Base-by-base conservation (phyloP, 2,329 filamentous ascomycete species). In the Hyphodiscus sp. region DNA sequence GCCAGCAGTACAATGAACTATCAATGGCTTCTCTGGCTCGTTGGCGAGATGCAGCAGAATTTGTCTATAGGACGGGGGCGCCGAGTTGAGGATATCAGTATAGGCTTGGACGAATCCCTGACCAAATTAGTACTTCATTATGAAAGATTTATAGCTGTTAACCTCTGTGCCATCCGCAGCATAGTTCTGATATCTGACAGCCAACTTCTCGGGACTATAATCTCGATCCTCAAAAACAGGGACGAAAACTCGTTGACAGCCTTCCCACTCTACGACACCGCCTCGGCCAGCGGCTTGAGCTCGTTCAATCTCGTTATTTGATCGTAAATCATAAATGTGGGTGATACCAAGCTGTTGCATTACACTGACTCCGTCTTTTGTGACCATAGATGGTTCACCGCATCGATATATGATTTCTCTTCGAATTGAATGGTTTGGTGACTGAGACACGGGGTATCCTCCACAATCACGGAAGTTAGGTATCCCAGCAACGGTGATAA, bases 1-100 rank as follows among this genome's bases (percentile, higher is more conserved):
- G 13, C 87, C 87, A 0, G 85, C 86, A 0, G 86, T 87, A 68
- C 87, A 91, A 65, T 91, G 86, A 8, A 90, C 72, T 7, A 89
- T 72, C 10, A 86, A 69, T 8, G 83, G 81, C 2, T 71, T 68
- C 2, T 70, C 62, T 1, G 74, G 65, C 4, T 65, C 61, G 44
- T 72, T 61, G 10, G 64, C 57, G 10, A 70, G 60, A 20, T 69
- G 64, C 7, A 67, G 48, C 48, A 69, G 53, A 55, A 90, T 86
- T 1, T 73, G 73, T n/a, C 69, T 67, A 64, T 80, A 86, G 1
- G 78, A 74, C 8, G 73, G 69, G 0, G 76, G 75, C 0, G 74
- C 84, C 20, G 75, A 69, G 9, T 70, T 67, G 38, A 87, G 70
- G 54, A 89, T 88, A 58, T 79, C 76, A 20, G 69, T 69, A 68